A percentile compares a stretch with the other conserved stretches of the same genome.
Conservation (phyloP, 108 stramenopile species). For the Cyclotella choctawhatcheeana region DNA sequence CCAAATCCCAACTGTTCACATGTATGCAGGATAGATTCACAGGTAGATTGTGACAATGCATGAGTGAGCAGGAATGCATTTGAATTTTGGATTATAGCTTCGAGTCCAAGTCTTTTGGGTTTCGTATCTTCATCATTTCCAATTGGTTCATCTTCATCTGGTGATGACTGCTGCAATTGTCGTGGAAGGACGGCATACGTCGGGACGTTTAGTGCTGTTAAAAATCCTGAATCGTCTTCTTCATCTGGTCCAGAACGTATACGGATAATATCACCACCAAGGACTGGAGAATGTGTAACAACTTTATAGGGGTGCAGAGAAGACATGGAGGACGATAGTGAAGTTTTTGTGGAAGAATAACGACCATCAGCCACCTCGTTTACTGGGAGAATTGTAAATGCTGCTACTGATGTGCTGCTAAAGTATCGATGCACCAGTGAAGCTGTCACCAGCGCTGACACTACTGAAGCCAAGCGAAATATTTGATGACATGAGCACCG, state of each 20-base stretch:
- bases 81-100: conserved; percentile 55
- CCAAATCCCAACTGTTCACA: conserved; percentile 72
- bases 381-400: no score
- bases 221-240: conserved; percentile 35
- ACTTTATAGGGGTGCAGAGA: conserved; percentile 16
- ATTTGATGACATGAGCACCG: no score
- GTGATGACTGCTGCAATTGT: background rate
- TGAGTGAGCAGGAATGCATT: conserved; percentile 70
- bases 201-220: conserved; percentile 62
- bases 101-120: conserved; percentile 56
- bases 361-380: no score
- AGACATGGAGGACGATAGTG: background rate
- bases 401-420: background rate
- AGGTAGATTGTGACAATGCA: conserved; percentile 53
- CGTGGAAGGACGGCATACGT: conserved; percentile 62
- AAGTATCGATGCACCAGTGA: background rate
- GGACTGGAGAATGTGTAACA: conserved; percentile 33
- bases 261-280: conserved; percentile 48
- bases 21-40: conserved; percentile 61
- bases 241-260: conserved; percentile 38
- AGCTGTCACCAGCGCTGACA: background rate
- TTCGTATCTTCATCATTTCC: background rate
- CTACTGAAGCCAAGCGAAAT: background rate
- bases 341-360: background rate
- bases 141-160: background rate